phyloP scores from a whole-genome alignment of 306 rosid genomes.

The Begonia masoniana region DNA sequence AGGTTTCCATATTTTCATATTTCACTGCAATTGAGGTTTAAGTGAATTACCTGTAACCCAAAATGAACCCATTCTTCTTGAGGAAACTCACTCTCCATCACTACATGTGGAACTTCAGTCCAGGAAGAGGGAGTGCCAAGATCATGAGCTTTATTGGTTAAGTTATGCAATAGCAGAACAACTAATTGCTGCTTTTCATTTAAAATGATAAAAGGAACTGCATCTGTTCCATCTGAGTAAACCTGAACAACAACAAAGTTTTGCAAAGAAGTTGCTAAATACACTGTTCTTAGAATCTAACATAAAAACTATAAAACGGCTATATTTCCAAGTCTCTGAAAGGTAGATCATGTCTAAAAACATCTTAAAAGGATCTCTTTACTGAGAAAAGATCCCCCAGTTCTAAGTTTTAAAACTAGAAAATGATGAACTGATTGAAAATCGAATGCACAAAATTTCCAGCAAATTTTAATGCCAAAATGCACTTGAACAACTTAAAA shows the following conservation, averaged over 20 bases:
- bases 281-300: background rate
- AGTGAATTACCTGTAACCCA: conserved; percentile 60
- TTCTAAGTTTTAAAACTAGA: too few relatives aligned
- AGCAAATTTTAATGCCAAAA: too few relatives aligned
- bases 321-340: too few relatives aligned
- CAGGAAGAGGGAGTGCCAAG: conserved; percentile 25
- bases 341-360: too few relatives aligned
- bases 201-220: conserved; percentile 55
- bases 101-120: conserved; percentile 35
- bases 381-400: too few relatives aligned
- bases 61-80: conserved; percentile 77
- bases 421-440: too few relatives aligned
- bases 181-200: conserved; percentile 33
- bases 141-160: conserved; percentile 37
- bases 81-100: conserved; percentile 42
- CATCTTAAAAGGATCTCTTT: too few relatives aligned
- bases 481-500: too few relatives aligned
- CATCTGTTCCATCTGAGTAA: conserved; percentile 21
- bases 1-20: too few relatives aligned
- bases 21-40: background rate
- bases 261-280: background rate
- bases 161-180: conserved; percentile 35
- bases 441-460: too few relatives aligned
- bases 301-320: conserved; percentile 6
- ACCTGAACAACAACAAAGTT: conserved; percentile 32